Evolutionary conservation across 345 rosid genomes (phyloP).

Genomic region (Dovyalis caffra): DNA sequence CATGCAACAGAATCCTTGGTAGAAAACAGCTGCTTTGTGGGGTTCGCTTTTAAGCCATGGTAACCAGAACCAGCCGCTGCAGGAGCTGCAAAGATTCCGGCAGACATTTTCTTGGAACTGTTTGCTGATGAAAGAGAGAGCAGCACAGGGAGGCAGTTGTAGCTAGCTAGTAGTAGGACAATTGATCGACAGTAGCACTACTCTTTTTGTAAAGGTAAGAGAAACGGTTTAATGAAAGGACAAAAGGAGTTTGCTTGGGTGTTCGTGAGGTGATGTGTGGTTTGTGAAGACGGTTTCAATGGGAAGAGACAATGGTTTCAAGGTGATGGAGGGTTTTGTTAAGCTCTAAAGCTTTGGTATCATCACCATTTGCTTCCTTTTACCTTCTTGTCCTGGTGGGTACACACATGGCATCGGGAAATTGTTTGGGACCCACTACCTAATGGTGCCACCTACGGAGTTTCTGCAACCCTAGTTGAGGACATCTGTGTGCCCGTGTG

Average conservation of each 20-base stretch:
- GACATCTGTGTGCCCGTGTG: neutral
- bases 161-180: neutral
- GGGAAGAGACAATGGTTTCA: neutral
- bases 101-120: conserved; percentile 39
- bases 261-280: conserved; percentile 27
- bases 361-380: conserved; percentile 10
- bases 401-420: neutral
- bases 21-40: conserved; percentile 27
- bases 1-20: conserved; percentile 37
- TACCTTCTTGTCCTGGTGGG: neutral
- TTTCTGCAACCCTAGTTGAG: neutral
- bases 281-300: conserved; percentile 8
- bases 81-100: conserved; percentile 39
- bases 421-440: conserved; percentile 8
- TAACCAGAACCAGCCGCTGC: conserved; percentile 26
- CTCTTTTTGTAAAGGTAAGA: too few relatives aligned
- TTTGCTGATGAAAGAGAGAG: neutral
- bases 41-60: conserved; percentile 35
- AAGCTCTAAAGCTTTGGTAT: conserved; percentile 23
- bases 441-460: neutral
- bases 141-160: neutral
- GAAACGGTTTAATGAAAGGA: conserved; percentile 18
- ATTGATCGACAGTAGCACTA: neutral
- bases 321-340: conserved; percentile 20
- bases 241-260: conserved; percentile 26